These are phyloP conservation scores for Gymnopus androsaceus DNA, from an alignment of 1,284 basidiomycete genomes.

Conservation along the genomic window DNA sequence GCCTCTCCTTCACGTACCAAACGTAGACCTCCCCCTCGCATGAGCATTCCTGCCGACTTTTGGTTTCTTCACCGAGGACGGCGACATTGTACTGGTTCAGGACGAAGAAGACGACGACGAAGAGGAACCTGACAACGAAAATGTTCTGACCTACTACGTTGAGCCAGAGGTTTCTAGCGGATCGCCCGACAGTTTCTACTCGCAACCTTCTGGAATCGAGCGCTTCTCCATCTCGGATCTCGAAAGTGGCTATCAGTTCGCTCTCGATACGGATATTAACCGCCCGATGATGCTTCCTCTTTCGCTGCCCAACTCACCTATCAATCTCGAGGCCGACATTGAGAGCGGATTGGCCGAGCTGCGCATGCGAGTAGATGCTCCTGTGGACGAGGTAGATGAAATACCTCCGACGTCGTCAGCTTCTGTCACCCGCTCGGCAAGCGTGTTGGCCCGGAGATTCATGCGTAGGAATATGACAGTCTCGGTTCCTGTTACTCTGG, in stretches of 20 bases:
- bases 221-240: conserved; percentile 10
- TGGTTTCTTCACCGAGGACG: conserved; percentile 27
- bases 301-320: conserved; percentile 39
- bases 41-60: conserved; percentile 41
- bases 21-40: conserved; percentile 38
- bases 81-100: neutral
- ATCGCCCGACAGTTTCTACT: conserved; percentile 15
- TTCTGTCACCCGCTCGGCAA: neutral
- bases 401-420: neutral
- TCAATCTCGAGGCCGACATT: conserved; percentile 41
- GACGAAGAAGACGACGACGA: conserved; percentile 15
- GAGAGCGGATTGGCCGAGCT: conserved; percentile 34
- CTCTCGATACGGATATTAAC: conserved; percentile 26
- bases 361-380: conserved; percentile 11
- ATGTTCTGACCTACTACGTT: conserved; percentile 15
- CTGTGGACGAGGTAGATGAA: conserved; percentile 2
- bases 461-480: conserved; percentile 5
- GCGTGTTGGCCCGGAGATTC: neutral
- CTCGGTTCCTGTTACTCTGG: conserved; percentile 3
- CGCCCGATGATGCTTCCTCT: conserved; percentile 36
- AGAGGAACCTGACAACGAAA: conserved; percentile 7
- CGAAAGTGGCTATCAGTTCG: conserved; percentile 10
- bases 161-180: neutral
- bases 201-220: conserved; percentile 9
- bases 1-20: conserved; percentile 14